Evolutionary conservation across 164 flowering plant genomes (phyloP).

Genomic region (Houttuynia cordata): DNA sequence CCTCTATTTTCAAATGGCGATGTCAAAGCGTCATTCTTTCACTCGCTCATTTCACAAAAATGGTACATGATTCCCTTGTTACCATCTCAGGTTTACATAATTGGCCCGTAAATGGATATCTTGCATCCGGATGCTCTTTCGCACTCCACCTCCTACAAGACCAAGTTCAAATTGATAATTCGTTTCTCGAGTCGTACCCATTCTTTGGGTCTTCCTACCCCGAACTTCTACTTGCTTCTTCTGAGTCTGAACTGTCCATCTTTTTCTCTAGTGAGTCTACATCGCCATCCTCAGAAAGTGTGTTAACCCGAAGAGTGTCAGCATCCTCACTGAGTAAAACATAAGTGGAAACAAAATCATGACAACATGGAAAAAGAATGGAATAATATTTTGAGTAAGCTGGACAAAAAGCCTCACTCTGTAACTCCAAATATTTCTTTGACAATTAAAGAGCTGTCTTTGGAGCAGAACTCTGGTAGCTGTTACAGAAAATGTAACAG

Average conservation of each 20-base stretch:
- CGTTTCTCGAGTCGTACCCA: neutral
- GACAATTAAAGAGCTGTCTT: constrained; percentile 60
- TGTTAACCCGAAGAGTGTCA: constrained; percentile 56
- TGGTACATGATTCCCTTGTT: no score
- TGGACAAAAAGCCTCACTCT: constrained; percentile 49
- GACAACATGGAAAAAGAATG: neutral
- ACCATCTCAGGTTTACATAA: no score
- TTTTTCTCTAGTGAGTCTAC: constrained; percentile 70
- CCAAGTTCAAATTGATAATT: no score
- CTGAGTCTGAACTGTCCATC: constrained; percentile 47
- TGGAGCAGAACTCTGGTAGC: constrained; percentile 89
- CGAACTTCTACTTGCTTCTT: constrained; percentile 23
- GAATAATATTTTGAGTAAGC: neutral
- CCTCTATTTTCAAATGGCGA: no score
- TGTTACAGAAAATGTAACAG: constrained; percentile 15
- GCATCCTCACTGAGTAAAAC: constrained; percentile 75
- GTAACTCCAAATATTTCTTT: constrained; percentile 94
- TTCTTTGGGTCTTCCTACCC: neutral
- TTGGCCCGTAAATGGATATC: no score
- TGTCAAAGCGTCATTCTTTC: no score
- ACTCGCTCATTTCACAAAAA: no score
- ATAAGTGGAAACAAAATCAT: neutral
- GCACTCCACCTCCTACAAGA: neutral
- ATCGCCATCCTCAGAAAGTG: constrained; percentile 69
- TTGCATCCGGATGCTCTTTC: neutral